Evolutionary conservation across 2,329 filamentous ascomycete species (phyloP).

Genomic region (Gaeumannomyces tritici): DNA sequence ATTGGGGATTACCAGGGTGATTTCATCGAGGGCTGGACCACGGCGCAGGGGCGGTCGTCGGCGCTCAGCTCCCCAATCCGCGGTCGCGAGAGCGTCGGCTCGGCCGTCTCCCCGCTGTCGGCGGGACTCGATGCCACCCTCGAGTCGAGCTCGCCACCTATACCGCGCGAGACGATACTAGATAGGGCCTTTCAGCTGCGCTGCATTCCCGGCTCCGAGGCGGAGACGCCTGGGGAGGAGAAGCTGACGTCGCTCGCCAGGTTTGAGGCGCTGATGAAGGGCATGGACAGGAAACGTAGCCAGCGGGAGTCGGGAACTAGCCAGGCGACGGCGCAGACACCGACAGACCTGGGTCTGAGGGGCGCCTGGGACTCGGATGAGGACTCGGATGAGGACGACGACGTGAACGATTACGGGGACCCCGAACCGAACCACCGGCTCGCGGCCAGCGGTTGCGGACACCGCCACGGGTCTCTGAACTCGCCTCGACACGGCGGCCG

Average conservation of each 20-base stretch:
- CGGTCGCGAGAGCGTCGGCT: conserved; percentile 44
- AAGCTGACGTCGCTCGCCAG: conserved; percentile 55
- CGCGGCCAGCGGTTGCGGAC: neutral
- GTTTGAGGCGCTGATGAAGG: conserved; percentile 57
- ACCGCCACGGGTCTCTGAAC: neutral
- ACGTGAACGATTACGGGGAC: conserved; percentile 27
- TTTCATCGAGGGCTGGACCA: conserved; percentile 51
- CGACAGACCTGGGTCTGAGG: conserved; percentile 25
- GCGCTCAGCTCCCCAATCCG: conserved; percentile 46
- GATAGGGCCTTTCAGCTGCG: conserved; percentile 56
- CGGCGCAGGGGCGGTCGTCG: conserved; percentile 49
- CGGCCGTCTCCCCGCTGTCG: conserved; percentile 23
- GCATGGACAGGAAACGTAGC: conserved; percentile 42
- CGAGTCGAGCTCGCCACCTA: conserved; percentile 39
- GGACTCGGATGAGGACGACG: conserved; percentile 31
- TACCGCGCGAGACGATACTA: conserved; percentile 54
- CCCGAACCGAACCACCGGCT: conserved; percentile 15
- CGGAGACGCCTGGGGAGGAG: conserved; percentile 45
- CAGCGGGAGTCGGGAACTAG: conserved; percentile 24
- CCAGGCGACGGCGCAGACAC: conserved; percentile 8
- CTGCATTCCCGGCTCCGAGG: conserved; percentile 51
- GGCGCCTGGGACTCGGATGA: conserved; percentile 44
- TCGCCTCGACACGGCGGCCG: neutral
- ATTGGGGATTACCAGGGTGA: conserved; percentile 43
- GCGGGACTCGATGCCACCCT: conserved; percentile 15